A percentile compares a stretch with the other conserved stretches of the same genome.
These are phyloP conservation scores for Mediolabrus comicus DNA, from an alignment of 108 stramenopile species.

Conservation along the genomic window DNA sequence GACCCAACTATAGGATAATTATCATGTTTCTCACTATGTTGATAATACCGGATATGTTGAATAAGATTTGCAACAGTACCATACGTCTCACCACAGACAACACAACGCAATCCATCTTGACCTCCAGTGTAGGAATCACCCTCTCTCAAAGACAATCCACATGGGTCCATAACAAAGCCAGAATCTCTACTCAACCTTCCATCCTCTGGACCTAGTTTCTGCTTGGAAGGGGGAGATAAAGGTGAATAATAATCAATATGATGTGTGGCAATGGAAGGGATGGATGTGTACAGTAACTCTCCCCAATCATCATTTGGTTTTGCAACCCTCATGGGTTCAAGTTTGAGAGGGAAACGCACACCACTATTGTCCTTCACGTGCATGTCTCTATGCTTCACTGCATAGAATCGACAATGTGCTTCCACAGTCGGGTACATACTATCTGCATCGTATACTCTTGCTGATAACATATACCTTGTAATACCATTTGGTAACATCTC, in stretches of 20 bases:
- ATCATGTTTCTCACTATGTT: constrained; percentile 53
- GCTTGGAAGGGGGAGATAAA: constrained; percentile 17
- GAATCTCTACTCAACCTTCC: constrained; percentile 18
- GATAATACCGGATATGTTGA: constrained; percentile 58
- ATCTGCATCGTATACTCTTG: constrained; percentile 75
- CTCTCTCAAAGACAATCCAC: constrained; percentile 51
- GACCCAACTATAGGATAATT: constrained; percentile 43
- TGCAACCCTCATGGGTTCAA: constrained; percentile 52
- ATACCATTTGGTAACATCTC: constrained; percentile 28
- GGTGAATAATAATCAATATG: constrained; percentile 65
- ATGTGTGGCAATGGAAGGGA: constrained; percentile 57
- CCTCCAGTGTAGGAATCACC: constrained; percentile 45
- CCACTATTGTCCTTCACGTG: constrained; percentile 22
- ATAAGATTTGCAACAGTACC: constrained; percentile 54
- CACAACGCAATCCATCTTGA: constrained; percentile 62
- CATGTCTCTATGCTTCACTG: constrained; percentile 32
- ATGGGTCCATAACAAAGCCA: constrained; percentile 12
- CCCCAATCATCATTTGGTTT: constrained; percentile 76
- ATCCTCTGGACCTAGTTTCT: constrained; percentile 28
- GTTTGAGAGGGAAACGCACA: constrained; percentile 31
- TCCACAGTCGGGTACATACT: constrained; percentile 74
- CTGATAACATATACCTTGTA: constrained; percentile 22
- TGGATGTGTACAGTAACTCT: constrained; percentile 45
- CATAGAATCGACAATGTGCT: constrained; percentile 85
- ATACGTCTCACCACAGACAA: constrained; percentile 66